Conservation (phyloP, 192 early-diverging fungal genomes). For the Pilobolus umbonatus region DNA sequence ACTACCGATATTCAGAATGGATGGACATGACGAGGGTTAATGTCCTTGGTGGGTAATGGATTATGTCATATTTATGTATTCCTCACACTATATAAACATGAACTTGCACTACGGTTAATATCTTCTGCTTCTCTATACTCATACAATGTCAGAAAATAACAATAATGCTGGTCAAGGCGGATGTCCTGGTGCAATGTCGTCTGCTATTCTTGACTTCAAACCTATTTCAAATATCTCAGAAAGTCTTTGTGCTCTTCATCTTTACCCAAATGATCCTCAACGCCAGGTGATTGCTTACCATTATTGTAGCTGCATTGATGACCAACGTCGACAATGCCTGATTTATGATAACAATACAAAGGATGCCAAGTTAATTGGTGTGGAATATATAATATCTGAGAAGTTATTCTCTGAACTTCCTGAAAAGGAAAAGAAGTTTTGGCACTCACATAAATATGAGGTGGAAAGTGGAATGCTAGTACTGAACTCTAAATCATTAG, state of each 20-base stretch:
- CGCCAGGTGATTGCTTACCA: constrained; percentile 49
- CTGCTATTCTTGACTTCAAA: no score
- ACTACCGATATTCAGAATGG: no score
- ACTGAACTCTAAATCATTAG: constrained; percentile 29
- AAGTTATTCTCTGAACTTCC: constrained; percentile 36
- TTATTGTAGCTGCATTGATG: constrained; percentile 45
- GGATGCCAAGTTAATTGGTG: constrained; percentile 45
- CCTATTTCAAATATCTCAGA: constrained; percentile 30
- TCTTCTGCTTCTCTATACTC: no score
- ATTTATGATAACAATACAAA: constrained; percentile 41
- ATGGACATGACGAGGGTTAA: no score
- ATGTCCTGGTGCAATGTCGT: no score
- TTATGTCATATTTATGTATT: no score
- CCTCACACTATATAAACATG: no score
- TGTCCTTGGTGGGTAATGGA: no score
- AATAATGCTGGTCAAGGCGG: no score
- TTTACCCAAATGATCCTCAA: constrained; percentile 40
- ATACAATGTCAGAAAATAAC: no score
- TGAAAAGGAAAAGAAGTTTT: constrained; percentile 48
- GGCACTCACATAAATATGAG: constrained; percentile 58
- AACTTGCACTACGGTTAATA: no score
- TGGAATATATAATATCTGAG: constrained; percentile 58
- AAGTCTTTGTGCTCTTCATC: constrained; percentile 39
- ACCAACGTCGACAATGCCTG: constrained; percentile 52
- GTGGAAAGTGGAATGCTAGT: constrained; percentile 35